phyloP scores from a whole-genome alignment of 1,284 basidiomycete species.

The Hemileia vastatrix region DNA sequence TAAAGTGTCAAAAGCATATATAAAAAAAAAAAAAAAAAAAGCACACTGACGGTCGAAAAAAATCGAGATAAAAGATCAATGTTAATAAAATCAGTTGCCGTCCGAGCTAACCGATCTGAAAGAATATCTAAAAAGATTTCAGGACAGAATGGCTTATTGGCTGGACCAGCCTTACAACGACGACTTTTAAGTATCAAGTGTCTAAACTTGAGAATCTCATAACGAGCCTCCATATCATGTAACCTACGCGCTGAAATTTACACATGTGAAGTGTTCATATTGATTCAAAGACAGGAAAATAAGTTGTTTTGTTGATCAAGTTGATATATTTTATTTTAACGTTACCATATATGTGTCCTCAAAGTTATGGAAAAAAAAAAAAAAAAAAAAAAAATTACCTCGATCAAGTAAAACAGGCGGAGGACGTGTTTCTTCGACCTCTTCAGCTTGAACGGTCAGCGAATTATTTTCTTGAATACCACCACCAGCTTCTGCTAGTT shows the following conservation, averaged over 20 bases:
- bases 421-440: constrained; percentile 15
- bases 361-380: neutral
- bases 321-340: no score
- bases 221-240: constrained; percentile 46
- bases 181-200: constrained; percentile 72
- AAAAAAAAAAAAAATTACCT: constrained; percentile 3
- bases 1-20: neutral
- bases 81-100: constrained; percentile 93
- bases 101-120: constrained; percentile 91
- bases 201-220: constrained; percentile 72
- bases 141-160: constrained; percentile 80
- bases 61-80: constrained; percentile 27
- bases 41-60: neutral
- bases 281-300: neutral
- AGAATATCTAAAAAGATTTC: constrained; percentile 95
- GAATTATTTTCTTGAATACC: no score
- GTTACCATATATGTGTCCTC: no score
- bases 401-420: constrained; percentile 15
- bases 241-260: constrained; percentile 15
- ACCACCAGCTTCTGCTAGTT: no score
- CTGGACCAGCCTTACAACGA: constrained; percentile 75
- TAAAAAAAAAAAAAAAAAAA: neutral
- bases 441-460: no score
- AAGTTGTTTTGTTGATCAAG: neutral
- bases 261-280: no score